Percentiles rank a stretch among this genome's conserved stretches.
Conservation (phyloP, 2,329 filamentous ascomycete genomes). For the Trichophyton schoenleinii region DNA sequence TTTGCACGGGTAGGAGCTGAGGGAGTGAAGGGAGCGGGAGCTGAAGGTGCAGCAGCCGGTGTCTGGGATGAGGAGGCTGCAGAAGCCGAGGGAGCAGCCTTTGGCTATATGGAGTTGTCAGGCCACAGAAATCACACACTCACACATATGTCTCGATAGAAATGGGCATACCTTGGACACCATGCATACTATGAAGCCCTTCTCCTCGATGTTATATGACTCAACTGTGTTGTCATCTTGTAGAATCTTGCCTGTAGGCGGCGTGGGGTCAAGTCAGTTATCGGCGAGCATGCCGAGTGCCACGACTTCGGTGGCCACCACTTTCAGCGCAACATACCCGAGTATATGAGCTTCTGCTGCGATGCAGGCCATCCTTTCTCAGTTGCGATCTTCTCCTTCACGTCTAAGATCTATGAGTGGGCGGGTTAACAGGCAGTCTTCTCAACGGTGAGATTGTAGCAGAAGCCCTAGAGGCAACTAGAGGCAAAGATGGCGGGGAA, state of each 20-base stretch:
- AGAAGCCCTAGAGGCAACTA: background rate
- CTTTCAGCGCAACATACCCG: slow-evolving; percentile 48
- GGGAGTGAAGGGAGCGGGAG: slow-evolving; percentile 9
- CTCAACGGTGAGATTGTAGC: background rate
- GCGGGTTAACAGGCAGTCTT: slow-evolving; percentile 11
- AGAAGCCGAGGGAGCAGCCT: slow-evolving; percentile 43
- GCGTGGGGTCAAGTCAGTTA: slow-evolving; percentile 3
- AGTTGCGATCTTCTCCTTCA: slow-evolving; percentile 83
- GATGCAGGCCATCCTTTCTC: slow-evolving; percentile 93
- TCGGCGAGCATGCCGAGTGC: background rate
- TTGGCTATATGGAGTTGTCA: slow-evolving; percentile 46
- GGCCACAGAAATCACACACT: background rate
- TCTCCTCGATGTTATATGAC: slow-evolving; percentile 97
- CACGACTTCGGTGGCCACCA: background rate
- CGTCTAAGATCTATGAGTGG: slow-evolving; percentile 57
- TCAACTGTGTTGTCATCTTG: slow-evolving; percentile 96
- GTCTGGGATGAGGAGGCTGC: slow-evolving; percentile 24
- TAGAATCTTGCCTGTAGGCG: slow-evolving; percentile 72
- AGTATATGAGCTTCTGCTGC: slow-evolving; percentile 94
- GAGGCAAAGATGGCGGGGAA: background rate
- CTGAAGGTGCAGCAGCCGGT: slow-evolving; percentile 20
- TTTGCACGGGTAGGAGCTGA: slow-evolving; percentile 12
- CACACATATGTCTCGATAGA: background rate
- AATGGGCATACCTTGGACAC: slow-evolving; percentile 64
- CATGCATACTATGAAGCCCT: slow-evolving; percentile 98